Conservation (phyloP, 78 protist genomes). For the Polysphondylium violaceum region DNA sequence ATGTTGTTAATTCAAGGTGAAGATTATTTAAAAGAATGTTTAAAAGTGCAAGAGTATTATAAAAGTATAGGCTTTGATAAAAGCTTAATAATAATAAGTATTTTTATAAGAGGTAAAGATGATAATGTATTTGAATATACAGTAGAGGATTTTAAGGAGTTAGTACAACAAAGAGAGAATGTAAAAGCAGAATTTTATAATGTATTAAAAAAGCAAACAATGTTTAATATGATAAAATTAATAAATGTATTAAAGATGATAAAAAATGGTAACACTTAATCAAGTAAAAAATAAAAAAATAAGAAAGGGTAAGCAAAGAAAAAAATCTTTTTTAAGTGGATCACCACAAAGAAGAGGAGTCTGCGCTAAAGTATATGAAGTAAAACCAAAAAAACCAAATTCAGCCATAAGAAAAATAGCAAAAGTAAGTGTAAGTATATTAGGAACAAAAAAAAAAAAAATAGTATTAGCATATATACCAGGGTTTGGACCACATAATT, state of each 20-base stretch:
- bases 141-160: background rate
- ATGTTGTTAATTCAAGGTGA: background rate
- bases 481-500: slow-evolving; percentile 42
- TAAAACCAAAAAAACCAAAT: slow-evolving; percentile 58
- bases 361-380: slow-evolving; percentile 31
- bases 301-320: background rate
- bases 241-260: background rate
- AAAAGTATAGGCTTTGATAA: background rate
- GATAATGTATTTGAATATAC: background rate
- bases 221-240: background rate
- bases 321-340: background rate
- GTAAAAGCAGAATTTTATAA: background rate
- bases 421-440: slow-evolving; percentile 4
- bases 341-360: slow-evolving; percentile 33
- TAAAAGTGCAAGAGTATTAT: background rate
- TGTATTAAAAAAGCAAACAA: background rate
- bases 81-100: background rate
- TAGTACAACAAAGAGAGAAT: background rate
- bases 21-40: too few species aligned
- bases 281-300: slow-evolving; percentile 3
- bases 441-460: slow-evolving; percentile 4
- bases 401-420: slow-evolving; percentile 53
- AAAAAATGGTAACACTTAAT: slow-evolving; percentile 39
- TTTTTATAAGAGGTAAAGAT: background rate
- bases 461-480: slow-evolving; percentile 35